A percentile compares a stretch with the other conserved stretches of the same genome.
Conservation (phyloP, 1,284 basidiomycete species). For the Cryptococcus wingfieldii region DNA sequence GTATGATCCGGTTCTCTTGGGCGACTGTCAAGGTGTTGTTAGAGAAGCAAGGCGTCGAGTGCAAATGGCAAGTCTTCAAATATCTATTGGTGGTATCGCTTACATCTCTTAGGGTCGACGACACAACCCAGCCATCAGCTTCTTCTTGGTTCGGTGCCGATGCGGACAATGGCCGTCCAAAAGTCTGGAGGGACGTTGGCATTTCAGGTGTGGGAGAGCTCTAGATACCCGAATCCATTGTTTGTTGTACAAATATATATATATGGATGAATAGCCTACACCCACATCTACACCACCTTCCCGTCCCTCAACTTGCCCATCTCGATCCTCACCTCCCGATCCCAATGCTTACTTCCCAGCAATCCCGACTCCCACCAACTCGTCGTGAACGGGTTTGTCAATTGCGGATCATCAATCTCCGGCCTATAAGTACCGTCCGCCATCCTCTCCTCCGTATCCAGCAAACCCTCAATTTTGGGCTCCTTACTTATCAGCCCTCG, state of each 20-base stretch:
- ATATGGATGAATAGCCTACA: background rate
- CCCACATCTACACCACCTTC: conserved; percentile 14
- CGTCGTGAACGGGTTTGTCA: conserved; percentile 52
- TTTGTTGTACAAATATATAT: conserved; percentile 11
- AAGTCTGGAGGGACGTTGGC: conserved; percentile 66
- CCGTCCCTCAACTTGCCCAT: conserved; percentile 43
- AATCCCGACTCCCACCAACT: conserved; percentile 48
- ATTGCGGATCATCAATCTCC: conserved; percentile 79
- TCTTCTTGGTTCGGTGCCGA: conserved; percentile 66
- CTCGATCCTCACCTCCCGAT: conserved; percentile 42
- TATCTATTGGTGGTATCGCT: background rate
- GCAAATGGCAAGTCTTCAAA: conserved; percentile 65
- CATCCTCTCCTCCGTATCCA: conserved; percentile 79
- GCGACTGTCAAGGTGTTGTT: conserved; percentile 82
- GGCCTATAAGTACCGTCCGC: conserved; percentile 75
- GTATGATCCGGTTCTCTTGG: conserved; percentile 91
- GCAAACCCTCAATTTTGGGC: conserved; percentile 71
- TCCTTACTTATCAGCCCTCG: conserved; percentile 68
- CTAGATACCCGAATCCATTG: conserved; percentile 13
- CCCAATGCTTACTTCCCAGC: conserved; percentile 45
- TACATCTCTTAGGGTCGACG: conserved; percentile 61
- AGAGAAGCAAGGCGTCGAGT: conserved; percentile 70
- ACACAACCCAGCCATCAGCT: conserved; percentile 65
- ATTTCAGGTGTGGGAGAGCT: conserved; percentile 61
- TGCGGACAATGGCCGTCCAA: conserved; percentile 64